A percentile compares a stretch with the other conserved stretches of the same genome.
phyloP scores from a whole-genome alignment of 2,329 filamentous ascomycete genomes.

The Alternaria postmessia region DNA sequence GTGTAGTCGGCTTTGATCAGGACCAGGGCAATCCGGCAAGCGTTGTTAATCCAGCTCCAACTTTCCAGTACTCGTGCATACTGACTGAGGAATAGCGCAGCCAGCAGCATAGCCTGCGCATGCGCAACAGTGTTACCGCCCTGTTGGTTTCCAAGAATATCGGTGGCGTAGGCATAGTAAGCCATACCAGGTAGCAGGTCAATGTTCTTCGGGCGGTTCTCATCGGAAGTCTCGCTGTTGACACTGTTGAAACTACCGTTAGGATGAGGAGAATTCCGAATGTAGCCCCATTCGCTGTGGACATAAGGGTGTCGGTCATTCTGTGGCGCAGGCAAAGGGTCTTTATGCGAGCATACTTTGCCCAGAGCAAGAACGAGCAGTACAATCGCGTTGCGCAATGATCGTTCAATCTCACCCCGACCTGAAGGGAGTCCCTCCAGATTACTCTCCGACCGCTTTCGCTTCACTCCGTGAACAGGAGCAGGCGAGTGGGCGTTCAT shows the following conservation, averaged over 20 bases:
- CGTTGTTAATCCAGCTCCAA: conserved; percentile 72
- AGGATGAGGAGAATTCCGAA: conserved; percentile 49
- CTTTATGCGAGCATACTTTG: conserved; percentile 72
- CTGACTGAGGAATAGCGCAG: conserved; percentile 88
- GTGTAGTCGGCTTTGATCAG: conserved; percentile 70
- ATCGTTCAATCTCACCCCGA: conserved; percentile 40
- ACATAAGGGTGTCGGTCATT: conserved; percentile 51
- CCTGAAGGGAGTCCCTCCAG: conserved; percentile 36
- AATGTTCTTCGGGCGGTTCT: conserved; percentile 66
- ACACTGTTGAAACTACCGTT: conserved; percentile 47
- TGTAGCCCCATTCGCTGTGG: conserved; percentile 33
- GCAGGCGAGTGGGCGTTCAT: conserved; percentile 36
- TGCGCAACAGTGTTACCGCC: conserved; percentile 82
- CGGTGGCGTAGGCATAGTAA: conserved; percentile 85
- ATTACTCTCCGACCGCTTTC: conserved; percentile 45
- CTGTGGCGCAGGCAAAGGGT: conserved; percentile 63
- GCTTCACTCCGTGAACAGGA: conserved; percentile 31
- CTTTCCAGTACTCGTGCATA: conserved; percentile 87
- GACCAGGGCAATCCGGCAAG: conserved; percentile 69
- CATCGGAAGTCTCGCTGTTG: conserved; percentile 36
- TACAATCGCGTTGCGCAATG: conserved; percentile 74
- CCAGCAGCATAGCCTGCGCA: conserved; percentile 84
- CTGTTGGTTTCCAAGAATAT: conserved; percentile 83
- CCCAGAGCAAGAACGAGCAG: conserved; percentile 85
- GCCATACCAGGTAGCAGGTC: conserved; percentile 88